Base-by-base conservation (phyloP, 148 eudicot species). In the Nyssa sinensis region DNA sequence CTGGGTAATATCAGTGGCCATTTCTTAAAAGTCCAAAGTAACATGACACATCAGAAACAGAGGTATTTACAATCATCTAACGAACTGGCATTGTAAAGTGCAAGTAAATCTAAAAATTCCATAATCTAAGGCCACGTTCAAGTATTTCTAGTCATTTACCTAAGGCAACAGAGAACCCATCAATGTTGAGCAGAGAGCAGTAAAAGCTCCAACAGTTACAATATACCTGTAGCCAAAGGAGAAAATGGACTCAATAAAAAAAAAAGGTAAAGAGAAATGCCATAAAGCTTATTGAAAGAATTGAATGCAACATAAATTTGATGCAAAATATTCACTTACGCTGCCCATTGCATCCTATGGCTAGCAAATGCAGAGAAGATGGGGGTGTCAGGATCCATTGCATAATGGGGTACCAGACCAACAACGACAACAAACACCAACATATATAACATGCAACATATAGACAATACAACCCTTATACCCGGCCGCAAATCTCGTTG, bases 151-250 rank as follows among this genome's bases (percentile, higher is more conserved):
- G 61, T 62, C 12, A 30, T 24, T 69, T 78, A 91, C 98, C 92
- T 92, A 97, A 64, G 97, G 98, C 62, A 95, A 86, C 70, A 95
- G 79, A 64, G 98, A 95, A 69, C 98, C 98, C 96, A 95, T 84
- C 79, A 95, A 79, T 72, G 97, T 92, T 3, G 97, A 86, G 84
- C 93, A 92, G 49, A 95, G 94, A 62, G 98, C 92, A 60, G 94
- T 89, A 71, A 83, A 83, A 73, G 98, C 97, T 78, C 98, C 97
- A 62, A 91, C 73, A 44, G 96, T 92, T 77, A 95, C 81, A 55
- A 95, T 85, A 76, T 90, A 90, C 58, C 98, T 95, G 81, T 55
- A 88, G 67, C 63, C 31, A 62, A 65, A 64, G 19, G 63, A 71
- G 58, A 33, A 72, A 70, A 49, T 69, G 57, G 67, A 49, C 17